Base-by-base conservation (phyloP, 73 alveolate species). In the Paramecium octaurelia region DNA sequence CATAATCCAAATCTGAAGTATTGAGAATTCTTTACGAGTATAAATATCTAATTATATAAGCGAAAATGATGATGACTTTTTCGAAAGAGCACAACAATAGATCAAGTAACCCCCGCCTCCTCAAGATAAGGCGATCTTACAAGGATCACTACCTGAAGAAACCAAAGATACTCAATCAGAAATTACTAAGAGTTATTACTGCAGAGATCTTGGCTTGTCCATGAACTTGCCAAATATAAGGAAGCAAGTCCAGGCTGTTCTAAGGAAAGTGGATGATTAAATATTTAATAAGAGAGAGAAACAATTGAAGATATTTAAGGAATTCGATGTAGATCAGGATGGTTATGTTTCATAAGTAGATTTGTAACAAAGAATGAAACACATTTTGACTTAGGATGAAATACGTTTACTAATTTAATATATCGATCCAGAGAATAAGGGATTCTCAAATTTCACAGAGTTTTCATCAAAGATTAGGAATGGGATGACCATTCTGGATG, bases 281-380 rank as follows among this genome's bases (percentile, higher is more conserved):
- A n/a, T 93, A 44, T 93, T 93, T 58, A 92, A 71, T 18, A 69
- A 70, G 21, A 64, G 93, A 36, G 77, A 92, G 6, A 87, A 60
- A 40, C 9, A 60, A 76, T 64, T 40, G 6, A 77, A 93, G 35
- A 44, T 92, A 18, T 93, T 92, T 21, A 93, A 85, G 16, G 77
- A 83, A 18, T 93, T 93, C 40, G 96, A 93, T 68, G 27, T 48
- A 4, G 96, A 93, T 83, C 12, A 92, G 8, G 96, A 93, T 84
- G 96, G 96, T 40, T 93, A 75, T 83, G 80, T 93, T 14, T 86
- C 96, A 12, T n/a, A 59, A 43, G 69, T 90, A 27, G 96, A 93
- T 84, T 36, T 93, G 58, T 75, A 46, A 40, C 24, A 73, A 23
- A 92, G 84, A 64, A 44, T 93, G 24, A 44, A 89, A 58, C 88